These are phyloP conservation scores for Trichoderma guizhouense DNA, from an alignment of 2,329 filamentous ascomycete species.

Conservation along the genomic window DNA sequence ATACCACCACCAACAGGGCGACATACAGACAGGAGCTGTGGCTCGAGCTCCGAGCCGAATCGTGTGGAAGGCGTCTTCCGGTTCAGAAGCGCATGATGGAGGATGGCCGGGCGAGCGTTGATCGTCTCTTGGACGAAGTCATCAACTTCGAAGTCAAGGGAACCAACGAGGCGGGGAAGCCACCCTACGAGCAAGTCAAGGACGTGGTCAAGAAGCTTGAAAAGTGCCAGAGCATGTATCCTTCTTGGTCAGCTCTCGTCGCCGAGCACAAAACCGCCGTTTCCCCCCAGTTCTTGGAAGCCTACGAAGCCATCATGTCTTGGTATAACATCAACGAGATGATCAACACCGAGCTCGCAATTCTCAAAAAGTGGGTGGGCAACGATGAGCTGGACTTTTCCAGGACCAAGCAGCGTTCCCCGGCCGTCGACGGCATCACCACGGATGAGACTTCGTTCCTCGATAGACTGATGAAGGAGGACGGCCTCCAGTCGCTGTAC, in stretches of 20 bases:
- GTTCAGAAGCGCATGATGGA: slow-evolving; percentile 86
- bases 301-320: slow-evolving; percentile 83
- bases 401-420: slow-evolving; percentile 66
- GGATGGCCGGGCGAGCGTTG: slow-evolving; percentile 71
- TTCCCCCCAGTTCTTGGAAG: slow-evolving; percentile 73
- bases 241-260: slow-evolving; percentile 72
- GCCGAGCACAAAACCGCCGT: slow-evolving; percentile 71
- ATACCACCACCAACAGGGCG: slow-evolving; percentile 54
- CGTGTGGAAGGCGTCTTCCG: slow-evolving; percentile 77
- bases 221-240: slow-evolving; percentile 80
- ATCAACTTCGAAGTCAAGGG: slow-evolving; percentile 93
- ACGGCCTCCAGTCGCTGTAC: slow-evolving; percentile 87
- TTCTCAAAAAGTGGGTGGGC: slow-evolving; percentile 93
- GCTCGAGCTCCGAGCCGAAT: slow-evolving; percentile 80
- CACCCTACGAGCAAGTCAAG: slow-evolving; percentile 81
- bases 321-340: slow-evolving; percentile 97
- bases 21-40: slow-evolving; percentile 80
- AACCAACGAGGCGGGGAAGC: slow-evolving; percentile 84
- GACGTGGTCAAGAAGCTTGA: slow-evolving; percentile 90
- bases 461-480: slow-evolving; percentile 91
- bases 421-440: slow-evolving; percentile 63
- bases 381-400: slow-evolving; percentile 93
- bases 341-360: slow-evolving; percentile 90
- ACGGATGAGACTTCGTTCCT: slow-evolving; percentile 90
- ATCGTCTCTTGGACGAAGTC: slow-evolving; percentile 78